Base-by-base conservation (phyloP, 1,139 yeast species). In the Scheffersomyces illinoinensis region DNA sequence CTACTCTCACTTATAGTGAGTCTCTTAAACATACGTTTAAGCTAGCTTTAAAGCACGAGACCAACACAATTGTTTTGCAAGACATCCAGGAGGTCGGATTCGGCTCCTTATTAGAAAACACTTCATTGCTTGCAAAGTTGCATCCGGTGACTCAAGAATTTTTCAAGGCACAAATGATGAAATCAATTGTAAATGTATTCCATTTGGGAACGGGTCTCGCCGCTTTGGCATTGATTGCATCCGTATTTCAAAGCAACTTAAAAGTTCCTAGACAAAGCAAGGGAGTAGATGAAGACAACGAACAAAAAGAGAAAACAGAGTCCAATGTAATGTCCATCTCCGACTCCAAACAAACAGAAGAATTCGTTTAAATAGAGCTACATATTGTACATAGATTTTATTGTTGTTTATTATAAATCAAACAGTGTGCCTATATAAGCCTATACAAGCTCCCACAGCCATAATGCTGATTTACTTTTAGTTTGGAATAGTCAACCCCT, bases 121-220 rank as follows among this genome's bases (percentile, higher is more conserved):
- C 76, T n/a, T 63, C 60, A 0, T 53, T 69, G 1, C 54, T 77
- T 21, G 51, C 60, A 1, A 50, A 43, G 3, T 68, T 78, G 57
- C 60, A 73, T 8, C 72, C 74, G 1, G 72, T 59, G 23, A 69
- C 79, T 0, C 63, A 65, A 54, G 19, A 26, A 0, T 76, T 75
- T 55, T 67, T 78, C 50, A 76, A 72, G 63, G 47, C 53, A 0
- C 72, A 71, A 60, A 70, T 76, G 56, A 71, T 76, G 76, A 58
- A 62, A 10, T 68, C 76, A 2, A 72, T 77, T 24, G 65, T 67
- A 52, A 73, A 75, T 59, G 79, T 76, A 0, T 77, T 72, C 59
- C 76, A 76, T 63, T 69, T 76, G 70, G 64, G 64, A 17, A 48
- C 51, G 1, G 51, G 20, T 48, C 24, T 48, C 26, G 51, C 51